phyloP scores from a whole-genome alignment of 257 asterid genomes.

The Osmanthus fragrans region DNA sequence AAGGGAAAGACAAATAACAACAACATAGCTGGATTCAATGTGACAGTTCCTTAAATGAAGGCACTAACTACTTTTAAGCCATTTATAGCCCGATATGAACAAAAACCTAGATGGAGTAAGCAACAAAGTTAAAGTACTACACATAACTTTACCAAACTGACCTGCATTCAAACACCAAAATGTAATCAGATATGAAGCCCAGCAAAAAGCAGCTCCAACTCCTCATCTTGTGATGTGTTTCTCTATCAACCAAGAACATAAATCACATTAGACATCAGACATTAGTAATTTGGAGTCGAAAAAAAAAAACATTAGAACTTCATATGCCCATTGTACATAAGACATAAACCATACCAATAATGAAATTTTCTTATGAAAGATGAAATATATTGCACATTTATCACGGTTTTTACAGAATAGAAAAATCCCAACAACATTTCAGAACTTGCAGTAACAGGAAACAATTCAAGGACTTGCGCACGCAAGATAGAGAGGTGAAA shows the following conservation, averaged over 20 bases:
- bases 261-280: no score
- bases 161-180: background rate
- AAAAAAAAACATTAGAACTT: background rate
- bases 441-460: no score
- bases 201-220: constrained; percentile 78
- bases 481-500: no score
- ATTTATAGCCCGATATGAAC: background rate
- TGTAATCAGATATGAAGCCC: constrained; percentile 64
- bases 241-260: constrained; percentile 50
- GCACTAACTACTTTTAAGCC: background rate
- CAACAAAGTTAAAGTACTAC: background rate
- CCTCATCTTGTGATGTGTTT: constrained; percentile 71
- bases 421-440: no score
- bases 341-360: background rate
- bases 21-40: background rate
- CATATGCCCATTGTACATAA: background rate
- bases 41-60: background rate
- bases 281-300: background rate
- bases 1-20: background rate
- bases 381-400: no score
- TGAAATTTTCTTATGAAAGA: background rate
- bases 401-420: no score
- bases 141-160: background rate
- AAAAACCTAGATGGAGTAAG: background rate
- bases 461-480: no score